Conservation (phyloP, 495 filamentous ascomycete species). For the Annulohypoxylon maeteangense region DNA sequence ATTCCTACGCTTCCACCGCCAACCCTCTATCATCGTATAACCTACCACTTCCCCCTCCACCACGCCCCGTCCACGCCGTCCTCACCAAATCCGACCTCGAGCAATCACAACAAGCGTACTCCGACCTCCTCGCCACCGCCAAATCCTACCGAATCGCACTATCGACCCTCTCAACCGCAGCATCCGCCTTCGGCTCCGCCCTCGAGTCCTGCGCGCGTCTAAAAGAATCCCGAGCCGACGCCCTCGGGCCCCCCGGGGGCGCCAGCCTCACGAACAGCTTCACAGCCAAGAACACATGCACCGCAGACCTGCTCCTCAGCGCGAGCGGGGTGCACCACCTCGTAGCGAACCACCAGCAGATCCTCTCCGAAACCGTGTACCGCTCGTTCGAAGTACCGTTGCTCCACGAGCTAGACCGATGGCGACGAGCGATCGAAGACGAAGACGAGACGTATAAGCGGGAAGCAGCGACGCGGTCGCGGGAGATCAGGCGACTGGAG, state of each 20-base stretch:
- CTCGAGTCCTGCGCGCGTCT: conserved; percentile 72
- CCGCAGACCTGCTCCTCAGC: conserved; percentile 67
- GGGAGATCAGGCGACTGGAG: conserved; percentile 68
- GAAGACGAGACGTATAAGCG: conserved; percentile 68
- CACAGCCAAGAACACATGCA: conserved; percentile 63
- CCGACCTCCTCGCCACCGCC: conserved; percentile 66
- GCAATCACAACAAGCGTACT: conserved; percentile 66
- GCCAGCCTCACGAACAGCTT: conserved; percentile 59
- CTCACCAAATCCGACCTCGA: conserved; percentile 70
- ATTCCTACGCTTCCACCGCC: conserved; percentile 69
- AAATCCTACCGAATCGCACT: conserved; percentile 70
- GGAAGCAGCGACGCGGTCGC: conserved; percentile 58
- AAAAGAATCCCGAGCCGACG: conserved; percentile 66
- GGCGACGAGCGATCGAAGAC: conserved; percentile 66
- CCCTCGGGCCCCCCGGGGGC: conserved; percentile 48
- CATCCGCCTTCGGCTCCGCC: conserved; percentile 68
- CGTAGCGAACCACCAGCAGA: conserved; percentile 72
- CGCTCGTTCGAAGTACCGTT: conserved; percentile 71
- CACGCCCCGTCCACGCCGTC: conserved; percentile 63
- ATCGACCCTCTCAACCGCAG: conserved; percentile 64
- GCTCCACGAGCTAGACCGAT: conserved; percentile 70
- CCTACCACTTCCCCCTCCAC: conserved; percentile 67
- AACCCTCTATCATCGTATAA: conserved; percentile 66
- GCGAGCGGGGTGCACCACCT: conserved; percentile 71
- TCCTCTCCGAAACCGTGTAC: conserved; percentile 71